phyloP scores from a whole-genome alignment of 805 yeast species.

The Scheffersomyces spartinae region DNA sequence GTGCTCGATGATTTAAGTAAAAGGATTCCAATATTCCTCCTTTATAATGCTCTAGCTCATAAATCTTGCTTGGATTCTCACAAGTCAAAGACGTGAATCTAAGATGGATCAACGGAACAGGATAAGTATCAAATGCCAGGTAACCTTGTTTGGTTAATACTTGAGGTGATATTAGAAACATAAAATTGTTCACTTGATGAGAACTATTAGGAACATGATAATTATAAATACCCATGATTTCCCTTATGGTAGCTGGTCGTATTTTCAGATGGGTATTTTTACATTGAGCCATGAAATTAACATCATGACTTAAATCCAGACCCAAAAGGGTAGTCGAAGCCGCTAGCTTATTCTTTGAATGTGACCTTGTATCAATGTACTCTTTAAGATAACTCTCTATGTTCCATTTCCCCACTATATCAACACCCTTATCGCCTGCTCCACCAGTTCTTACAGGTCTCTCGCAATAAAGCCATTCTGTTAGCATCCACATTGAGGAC shows the following conservation, averaged over 20 bases:
- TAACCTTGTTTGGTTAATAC: slow-evolving; percentile 37
- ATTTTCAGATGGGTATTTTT: slow-evolving; percentile 35
- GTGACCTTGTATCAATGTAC: slow-evolving; percentile 1
- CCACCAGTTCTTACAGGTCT: slow-evolving; percentile 40
- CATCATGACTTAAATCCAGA: slow-evolving; percentile 11
- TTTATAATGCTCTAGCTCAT: slow-evolving; percentile 23
- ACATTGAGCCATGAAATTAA: slow-evolving; percentile 42
- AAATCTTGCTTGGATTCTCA: slow-evolving; percentile 11
- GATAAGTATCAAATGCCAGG: slow-evolving; percentile 30
- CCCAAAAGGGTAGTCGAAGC: neutral
- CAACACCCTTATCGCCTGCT: slow-evolving; percentile 45
- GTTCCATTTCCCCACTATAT: slow-evolving; percentile 43
- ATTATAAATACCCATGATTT: slow-evolving; percentile 39
- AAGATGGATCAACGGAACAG: slow-evolving; percentile 34
- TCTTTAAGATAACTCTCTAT: slow-evolving; percentile 7
- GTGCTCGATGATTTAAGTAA: slow-evolving; percentile 26
- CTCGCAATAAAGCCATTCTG: slow-evolving; percentile 23
- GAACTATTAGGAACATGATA: slow-evolving; percentile 16
- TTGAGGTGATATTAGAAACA: slow-evolving; percentile 36
- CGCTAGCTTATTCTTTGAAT: slow-evolving; percentile 4
- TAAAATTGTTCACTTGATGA: slow-evolving; percentile 12
- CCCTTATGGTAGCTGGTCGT: slow-evolving; percentile 37
- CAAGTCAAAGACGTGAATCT: slow-evolving; percentile 23
- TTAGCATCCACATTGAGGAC: slow-evolving; percentile 26
- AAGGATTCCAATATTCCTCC: slow-evolving; percentile 24